Conservation (phyloP, 2,329 filamentous ascomycete species). For the Calonectria leucothoes region DNA sequence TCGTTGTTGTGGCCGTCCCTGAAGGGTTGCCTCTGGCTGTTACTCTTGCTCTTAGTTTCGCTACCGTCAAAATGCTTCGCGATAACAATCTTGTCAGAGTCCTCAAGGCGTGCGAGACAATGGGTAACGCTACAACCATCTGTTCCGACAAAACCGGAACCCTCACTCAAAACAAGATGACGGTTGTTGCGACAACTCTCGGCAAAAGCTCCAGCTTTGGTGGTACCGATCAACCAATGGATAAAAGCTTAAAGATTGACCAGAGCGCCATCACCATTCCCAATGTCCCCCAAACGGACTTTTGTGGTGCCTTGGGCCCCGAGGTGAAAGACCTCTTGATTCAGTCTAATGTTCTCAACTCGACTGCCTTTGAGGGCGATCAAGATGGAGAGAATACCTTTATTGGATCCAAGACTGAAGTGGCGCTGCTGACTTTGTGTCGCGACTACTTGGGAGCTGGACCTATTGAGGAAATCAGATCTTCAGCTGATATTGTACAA, state of each 20-base stretch:
- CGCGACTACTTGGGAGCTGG: conserved; percentile 62
- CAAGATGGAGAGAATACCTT: conserved; percentile 58
- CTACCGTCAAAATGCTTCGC: conserved; percentile 75
- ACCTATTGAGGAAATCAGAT: conserved; percentile 57
- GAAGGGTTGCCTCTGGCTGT: conserved; percentile 76
- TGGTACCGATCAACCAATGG: conserved; percentile 33
- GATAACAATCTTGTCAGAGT: conserved; percentile 78
- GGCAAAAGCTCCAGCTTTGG: conserved; percentile 56
- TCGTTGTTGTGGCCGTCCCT: conserved; percentile 75
- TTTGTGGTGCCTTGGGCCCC: conserved; percentile 34
- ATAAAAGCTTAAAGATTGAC: conserved; percentile 35
- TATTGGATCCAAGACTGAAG: conserved; percentile 68
- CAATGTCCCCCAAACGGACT: conserved; percentile 43
- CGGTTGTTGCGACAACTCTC: conserved; percentile 76
- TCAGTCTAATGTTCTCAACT: conserved; percentile 67
- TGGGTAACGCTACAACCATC: conserved; percentile 79
- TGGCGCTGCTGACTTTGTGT: conserved; percentile 63
- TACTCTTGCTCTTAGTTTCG: conserved; percentile 75
- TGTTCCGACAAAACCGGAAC: conserved; percentile 73
- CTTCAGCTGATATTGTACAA: conserved; percentile 59
- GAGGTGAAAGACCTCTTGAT: conserved; percentile 71
- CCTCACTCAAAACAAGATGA: conserved; percentile 75
- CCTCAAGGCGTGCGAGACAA: conserved; percentile 76
- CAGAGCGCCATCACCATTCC: conserved; percentile 33
- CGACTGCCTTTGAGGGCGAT: conserved; percentile 66